Evolutionary conservation across 345 rosid species (phyloP).

Genomic region (Hibiscus syriacus): DNA sequence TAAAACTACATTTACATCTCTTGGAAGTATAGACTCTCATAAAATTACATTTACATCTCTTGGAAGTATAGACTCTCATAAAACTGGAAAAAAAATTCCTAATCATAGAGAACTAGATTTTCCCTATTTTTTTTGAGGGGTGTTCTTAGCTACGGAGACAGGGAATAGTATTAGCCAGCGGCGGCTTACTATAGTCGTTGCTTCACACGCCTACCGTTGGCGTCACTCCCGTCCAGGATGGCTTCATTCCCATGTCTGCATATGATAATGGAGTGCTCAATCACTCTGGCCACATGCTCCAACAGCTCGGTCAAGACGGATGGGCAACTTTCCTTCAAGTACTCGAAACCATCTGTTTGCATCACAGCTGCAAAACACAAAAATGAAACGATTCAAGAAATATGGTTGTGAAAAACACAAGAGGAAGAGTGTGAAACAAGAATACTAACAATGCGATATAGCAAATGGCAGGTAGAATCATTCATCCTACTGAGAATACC

Average conservation of each 20-base stretch:
- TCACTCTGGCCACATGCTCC: slow-evolving; percentile 43
- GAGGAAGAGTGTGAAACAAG: neutral
- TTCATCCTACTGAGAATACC: neutral
- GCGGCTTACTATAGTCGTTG: slow-evolving; percentile 32
- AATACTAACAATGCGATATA: neutral
- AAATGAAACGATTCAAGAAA: neutral
- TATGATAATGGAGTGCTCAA: slow-evolving; percentile 34
- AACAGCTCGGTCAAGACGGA: too few relatives aligned
- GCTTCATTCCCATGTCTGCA: slow-evolving; percentile 35
- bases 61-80: too few relatives aligned
- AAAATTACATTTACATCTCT: neutral
- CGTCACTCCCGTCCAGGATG: slow-evolving; percentile 45
- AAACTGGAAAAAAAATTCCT: neutral
- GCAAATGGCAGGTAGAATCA: neutral
- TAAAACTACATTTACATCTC: neutral
- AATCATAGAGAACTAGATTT: neutral
- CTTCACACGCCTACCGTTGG: slow-evolving; percentile 56
- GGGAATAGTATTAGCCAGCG: neutral
- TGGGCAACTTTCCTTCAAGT: too few relatives aligned
- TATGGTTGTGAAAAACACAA: neutral
- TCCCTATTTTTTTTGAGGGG: too few relatives aligned
- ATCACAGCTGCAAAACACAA: too few relatives aligned
- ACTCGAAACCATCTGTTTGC: too few relatives aligned
- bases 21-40: too few relatives aligned
- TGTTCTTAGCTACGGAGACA: neutral